These are phyloP conservation scores for Sisymbrium altissimum DNA, from an alignment of 345 rosid species.

Conservation along the genomic window DNA sequence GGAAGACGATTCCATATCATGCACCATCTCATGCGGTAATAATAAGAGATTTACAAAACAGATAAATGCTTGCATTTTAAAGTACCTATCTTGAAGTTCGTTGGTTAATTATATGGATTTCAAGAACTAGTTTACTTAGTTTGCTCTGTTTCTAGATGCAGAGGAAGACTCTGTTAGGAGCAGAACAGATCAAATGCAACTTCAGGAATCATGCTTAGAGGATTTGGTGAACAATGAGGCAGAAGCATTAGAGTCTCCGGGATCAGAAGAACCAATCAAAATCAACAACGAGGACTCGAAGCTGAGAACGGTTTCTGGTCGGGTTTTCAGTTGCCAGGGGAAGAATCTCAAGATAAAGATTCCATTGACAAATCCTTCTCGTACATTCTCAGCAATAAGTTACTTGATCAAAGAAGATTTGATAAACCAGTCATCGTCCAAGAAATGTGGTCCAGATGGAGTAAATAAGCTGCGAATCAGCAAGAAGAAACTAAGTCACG, in stretches of 20 bases:
- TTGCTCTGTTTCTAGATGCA: conserved; percentile 31
- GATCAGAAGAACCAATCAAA: conserved; percentile 46
- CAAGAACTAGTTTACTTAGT: not conserved
- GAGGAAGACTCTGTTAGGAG: conserved; percentile 64
- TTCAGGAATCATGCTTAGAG: conserved; percentile 42
- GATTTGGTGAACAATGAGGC: conserved; percentile 40
- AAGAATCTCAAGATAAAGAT: conserved; percentile 79
- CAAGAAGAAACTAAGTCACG: conserved; percentile 76
- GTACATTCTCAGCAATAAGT: conserved; percentile 79
- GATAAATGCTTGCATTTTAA: not conserved
- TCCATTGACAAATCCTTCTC: conserved; percentile 80
- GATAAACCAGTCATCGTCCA: conserved; percentile 62
- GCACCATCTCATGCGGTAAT: conserved; percentile 78
- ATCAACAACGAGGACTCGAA: conserved; percentile 47
- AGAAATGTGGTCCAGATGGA: conserved; percentile 56
- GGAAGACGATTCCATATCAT: conserved; percentile 75
- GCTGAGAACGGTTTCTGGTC: conserved; percentile 45
- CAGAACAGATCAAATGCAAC: conserved; percentile 55
- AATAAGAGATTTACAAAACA: not conserved
- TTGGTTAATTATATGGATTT: not conserved
- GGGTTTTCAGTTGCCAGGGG: conserved; percentile 63
- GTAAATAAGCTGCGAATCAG: conserved; percentile 58
- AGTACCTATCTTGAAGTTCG: not conserved
- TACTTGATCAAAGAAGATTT: conserved; percentile 71
- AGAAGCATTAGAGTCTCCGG: conserved; percentile 37